A percentile compares a stretch with the other conserved stretches of the same genome.
Conservation (phyloP, 768 basidiomycete species). For the Brasilioporus rufonigricans region DNA sequence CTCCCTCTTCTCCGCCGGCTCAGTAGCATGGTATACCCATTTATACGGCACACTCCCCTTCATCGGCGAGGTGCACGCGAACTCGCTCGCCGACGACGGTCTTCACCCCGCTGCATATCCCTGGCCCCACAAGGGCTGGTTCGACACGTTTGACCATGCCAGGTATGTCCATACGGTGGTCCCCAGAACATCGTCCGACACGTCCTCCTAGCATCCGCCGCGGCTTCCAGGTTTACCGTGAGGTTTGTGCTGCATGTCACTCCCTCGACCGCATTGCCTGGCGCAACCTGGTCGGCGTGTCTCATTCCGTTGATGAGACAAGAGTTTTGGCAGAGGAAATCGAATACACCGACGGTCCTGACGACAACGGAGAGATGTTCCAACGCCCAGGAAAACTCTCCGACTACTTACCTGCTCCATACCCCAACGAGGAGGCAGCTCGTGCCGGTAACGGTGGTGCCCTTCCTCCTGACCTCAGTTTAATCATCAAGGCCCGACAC, state of each 20-base stretch:
- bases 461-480: constrained; percentile 92
- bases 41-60: constrained; percentile 90
- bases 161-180: constrained; percentile 55
- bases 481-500: constrained; percentile 98
- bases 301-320: constrained; percentile 89
- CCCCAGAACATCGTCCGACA: constrained; percentile 11
- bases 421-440: constrained; percentile 97
- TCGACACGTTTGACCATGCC: constrained; percentile 96
- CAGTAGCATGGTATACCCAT: constrained; percentile 96
- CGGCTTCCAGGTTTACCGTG: constrained; percentile 96
- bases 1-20: constrained; percentile 76
- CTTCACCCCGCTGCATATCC: constrained; percentile 86
- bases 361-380: constrained; percentile 97
- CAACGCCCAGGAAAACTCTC: constrained; percentile 97
- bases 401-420: constrained; percentile 93
- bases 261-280: constrained; percentile 99
- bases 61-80: constrained; percentile 89
- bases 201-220: constrained; percentile 72
- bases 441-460: constrained; percentile 93
- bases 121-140: constrained; percentile 84
- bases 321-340: constrained; percentile 93
- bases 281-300: constrained; percentile 98
- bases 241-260: constrained; percentile 98
- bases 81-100: constrained; percentile 89
- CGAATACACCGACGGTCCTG: constrained; percentile 95